Conservation (phyloP, 176 grass and related monocot species). For the Areca catechu region DNA sequence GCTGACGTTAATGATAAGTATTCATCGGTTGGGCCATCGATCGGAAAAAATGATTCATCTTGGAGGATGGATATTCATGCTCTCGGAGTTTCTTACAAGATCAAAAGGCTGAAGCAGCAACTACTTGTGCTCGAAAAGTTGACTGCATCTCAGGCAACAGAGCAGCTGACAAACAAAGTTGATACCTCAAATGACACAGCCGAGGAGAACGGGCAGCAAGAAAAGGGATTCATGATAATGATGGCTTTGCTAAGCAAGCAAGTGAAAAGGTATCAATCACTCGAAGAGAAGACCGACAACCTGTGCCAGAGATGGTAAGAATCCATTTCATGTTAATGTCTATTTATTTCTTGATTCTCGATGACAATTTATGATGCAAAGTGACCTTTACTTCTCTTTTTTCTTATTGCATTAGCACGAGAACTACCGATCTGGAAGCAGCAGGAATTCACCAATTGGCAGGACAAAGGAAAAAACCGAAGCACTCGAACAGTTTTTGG, state of each 20-base stretch:
- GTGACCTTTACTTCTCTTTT: neutral
- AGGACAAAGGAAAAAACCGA: conserved; percentile 23
- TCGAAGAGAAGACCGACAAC: conserved; percentile 72
- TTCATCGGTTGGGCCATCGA: conserved; percentile 1
- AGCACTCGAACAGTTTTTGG: conserved; percentile 42
- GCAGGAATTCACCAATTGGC: neutral
- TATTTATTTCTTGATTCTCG: neutral
- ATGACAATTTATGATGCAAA: neutral
- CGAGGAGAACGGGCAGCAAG: conserved; percentile 20
- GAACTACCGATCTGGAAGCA: conserved; percentile 31
- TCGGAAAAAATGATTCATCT: conserved; percentile 22
- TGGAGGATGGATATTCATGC: conserved; percentile 72
- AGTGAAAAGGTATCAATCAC: conserved; percentile 66
- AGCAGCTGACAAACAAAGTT: conserved; percentile 19
- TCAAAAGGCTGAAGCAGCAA: conserved; percentile 86
- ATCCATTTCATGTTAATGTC: neutral
- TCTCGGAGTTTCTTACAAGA: conserved; percentile 84
- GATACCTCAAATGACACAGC: neutral
- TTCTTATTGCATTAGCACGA: conserved; percentile 34
- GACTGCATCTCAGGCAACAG: neutral
- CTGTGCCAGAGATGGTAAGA: conserved; percentile 63
- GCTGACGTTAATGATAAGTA: conserved; percentile 1
- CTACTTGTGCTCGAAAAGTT: conserved; percentile 50
- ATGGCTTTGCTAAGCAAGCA: conserved; percentile 63
- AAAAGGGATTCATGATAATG: conserved; percentile 34